Conservation (phyloP, 2,329 filamentous ascomycete genomes). For the Westerdykella ornata region DNA sequence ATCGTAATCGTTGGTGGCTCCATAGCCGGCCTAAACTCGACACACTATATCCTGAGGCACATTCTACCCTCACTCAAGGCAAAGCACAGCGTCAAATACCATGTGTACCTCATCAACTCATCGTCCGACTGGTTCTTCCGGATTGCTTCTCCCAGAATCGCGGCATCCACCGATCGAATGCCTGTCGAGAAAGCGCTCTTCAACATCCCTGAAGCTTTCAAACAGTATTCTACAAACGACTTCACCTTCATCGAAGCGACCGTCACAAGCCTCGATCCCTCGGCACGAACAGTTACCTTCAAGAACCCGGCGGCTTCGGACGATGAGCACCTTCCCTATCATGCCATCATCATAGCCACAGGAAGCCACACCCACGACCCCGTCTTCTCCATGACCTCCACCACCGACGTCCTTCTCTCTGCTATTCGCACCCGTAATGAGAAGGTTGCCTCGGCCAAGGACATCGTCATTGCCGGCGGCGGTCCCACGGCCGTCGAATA, state of each 20-base stretch:
- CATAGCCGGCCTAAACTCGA: conserved; percentile 20
- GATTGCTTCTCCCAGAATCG: conserved; percentile 48
- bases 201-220: conserved; percentile 46
- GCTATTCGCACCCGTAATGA: conserved; percentile 35
- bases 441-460: conserved; percentile 34
- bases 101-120: conserved; percentile 51
- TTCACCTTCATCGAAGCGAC: conserved; percentile 49
- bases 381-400: conserved; percentile 40
- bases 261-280: conserved; percentile 44
- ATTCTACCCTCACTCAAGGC: conserved; percentile 30
- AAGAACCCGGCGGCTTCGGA: conserved; percentile 13
- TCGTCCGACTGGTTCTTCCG: conserved; percentile 50
- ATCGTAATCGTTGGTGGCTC: conserved; percentile 34
- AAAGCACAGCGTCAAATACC: conserved; percentile 37
- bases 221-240: conserved; percentile 42
- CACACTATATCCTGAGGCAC: conserved; percentile 35
- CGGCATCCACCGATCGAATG: conserved; percentile 46
- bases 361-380: conserved; percentile 45
- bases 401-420: conserved; percentile 15
- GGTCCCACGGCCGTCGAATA: conserved; percentile 46
- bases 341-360: conserved; percentile 53
- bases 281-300: conserved; percentile 42
- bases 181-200: conserved; percentile 45
- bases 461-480: conserved; percentile 45
- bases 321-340: conserved; percentile 39